Percentiles rank a stretch among this genome's conserved stretches.
phyloP scores from a whole-genome alignment of 2,329 filamentous ascomycete species.

The Diaporthe vexans region DNA sequence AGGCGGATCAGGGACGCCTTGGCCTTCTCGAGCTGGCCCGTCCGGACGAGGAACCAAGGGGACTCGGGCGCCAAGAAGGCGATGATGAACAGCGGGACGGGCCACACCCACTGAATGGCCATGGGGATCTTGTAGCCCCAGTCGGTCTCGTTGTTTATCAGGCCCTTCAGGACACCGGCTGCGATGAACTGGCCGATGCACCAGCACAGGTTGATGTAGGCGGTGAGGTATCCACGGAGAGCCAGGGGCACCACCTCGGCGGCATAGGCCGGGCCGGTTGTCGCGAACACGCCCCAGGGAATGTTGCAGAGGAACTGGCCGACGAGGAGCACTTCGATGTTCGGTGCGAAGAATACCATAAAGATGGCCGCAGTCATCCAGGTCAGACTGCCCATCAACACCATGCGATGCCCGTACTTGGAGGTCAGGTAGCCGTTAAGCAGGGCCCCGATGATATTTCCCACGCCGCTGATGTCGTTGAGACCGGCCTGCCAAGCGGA shows the following conservation, averaged over 20 bases:
- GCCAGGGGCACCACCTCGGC: constrained; percentile 48
- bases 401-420: constrained; percentile 59
- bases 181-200: constrained; percentile 48
- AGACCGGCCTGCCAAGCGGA: constrained; percentile 67
- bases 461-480: constrained; percentile 52
- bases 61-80: constrained; percentile 46
- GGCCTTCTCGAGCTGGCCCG: constrained; percentile 38
- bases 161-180: constrained; percentile 44
- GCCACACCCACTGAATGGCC: constrained; percentile 45
- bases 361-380: constrained; percentile 61
- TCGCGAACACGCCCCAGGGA: constrained; percentile 62
- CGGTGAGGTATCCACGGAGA: constrained; percentile 47
- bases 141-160: constrained; percentile 44
- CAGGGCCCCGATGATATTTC: constrained; percentile 55
- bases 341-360: constrained; percentile 63
- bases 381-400: constrained; percentile 58
- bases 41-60: constrained; percentile 45
- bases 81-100: constrained; percentile 43
- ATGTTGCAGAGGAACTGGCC: constrained; percentile 62
- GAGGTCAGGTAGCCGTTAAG: constrained; percentile 59
- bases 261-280: constrained; percentile 55
- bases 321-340: constrained; percentile 57
- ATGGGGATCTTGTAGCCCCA: constrained; percentile 48
- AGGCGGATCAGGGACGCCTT: constrained; percentile 47
- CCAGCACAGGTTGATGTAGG: constrained; percentile 48